Percentiles rank a stretch among this genome's conserved stretches.
Evolutionary conservation across 2,329 filamentous ascomycete genomes (phyloP).

Genomic region (Trichoderma gracile): DNA sequence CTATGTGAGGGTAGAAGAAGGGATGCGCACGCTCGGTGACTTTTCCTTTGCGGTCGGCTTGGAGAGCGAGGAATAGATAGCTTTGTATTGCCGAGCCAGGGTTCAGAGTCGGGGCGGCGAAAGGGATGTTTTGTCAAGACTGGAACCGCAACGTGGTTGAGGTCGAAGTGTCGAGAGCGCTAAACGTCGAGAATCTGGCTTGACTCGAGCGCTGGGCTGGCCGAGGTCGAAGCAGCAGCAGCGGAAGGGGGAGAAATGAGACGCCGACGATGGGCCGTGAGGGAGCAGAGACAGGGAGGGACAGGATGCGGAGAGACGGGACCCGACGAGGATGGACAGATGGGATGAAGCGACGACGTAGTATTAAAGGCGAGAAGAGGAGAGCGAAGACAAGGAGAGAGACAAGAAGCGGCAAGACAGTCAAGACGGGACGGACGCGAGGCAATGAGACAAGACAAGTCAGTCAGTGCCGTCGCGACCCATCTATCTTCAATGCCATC

Average conservation of each 20-base stretch:
- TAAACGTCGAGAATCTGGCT: not conserved
- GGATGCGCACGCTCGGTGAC: not conserved
- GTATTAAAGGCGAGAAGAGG: not conserved
- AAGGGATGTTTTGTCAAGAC: not conserved
- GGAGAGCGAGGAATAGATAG: not conserved
- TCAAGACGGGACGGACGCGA: too few relatives aligned
- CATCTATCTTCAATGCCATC: constrained; percentile 3
- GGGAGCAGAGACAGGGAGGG: not conserved
- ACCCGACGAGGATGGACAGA: too few relatives aligned
- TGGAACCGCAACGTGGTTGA: not conserved
- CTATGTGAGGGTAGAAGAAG: too few relatives aligned
- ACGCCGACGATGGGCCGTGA: too few relatives aligned
- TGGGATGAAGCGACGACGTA: too few relatives aligned
- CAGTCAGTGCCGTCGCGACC: not conserved
- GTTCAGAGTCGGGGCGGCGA: not conserved
- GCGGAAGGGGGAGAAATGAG: too few relatives aligned
- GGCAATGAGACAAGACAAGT: not conserved
- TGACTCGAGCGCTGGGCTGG: not conserved
- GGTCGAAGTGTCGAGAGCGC: constrained; percentile 18
- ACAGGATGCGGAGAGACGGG: too few relatives aligned
- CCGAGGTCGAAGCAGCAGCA: not conserved
- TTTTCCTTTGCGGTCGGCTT: not conserved
- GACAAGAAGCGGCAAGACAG: not conserved
- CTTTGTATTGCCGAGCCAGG: not conserved
- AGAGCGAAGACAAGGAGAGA: not conserved